Base-by-base conservation (phyloP, 768 basidiomycete species). In the Leucocoprinus sp. region DNA sequence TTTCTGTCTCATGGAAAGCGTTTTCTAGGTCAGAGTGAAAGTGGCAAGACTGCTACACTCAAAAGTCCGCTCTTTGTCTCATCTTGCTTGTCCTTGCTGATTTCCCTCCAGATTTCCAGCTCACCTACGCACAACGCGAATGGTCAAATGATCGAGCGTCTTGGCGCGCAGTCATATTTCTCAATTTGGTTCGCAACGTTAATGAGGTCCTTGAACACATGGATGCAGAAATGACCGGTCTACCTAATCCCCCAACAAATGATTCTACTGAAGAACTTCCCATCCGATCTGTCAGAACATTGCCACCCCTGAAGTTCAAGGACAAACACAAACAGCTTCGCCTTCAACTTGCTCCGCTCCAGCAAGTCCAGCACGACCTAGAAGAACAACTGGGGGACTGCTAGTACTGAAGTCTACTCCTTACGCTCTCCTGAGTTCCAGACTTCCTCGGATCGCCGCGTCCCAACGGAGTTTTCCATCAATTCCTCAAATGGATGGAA, bases 131-230 rank as follows among this genome's bases (percentile, higher is more conserved):
- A 31, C 69, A 71, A 31, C 67, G 70, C 42, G 80, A 84, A 56
- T 88, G 85, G 80, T 63, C 70, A 4, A 75, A 82, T 50, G 82
- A 88, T 54, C 76, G 76, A 34, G 65, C 70, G 1, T 74, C 81
- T 21, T 90, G 86, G 86, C 75, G 82, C 17, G 65, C 76, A 12
- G 83, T 90, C 48, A 79, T 90, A 48, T 79, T 83, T 52, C 75
- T 89, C 54, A 90, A 90, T 59, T 76, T 90, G 59, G 71, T 88
- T 43, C 78, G 83, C 55, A 86, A 84, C 50, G 71, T 85, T 54
- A 76, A 82, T 50, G 64, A 67, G 22, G 75, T 84, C 36, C 67
- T 86, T 17, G 74, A 82, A 39, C 64, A 74, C 31, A 65, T 84
- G 33, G 56, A 62, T 12, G 70, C 69, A 26, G 81, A 83, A 52